Conservation (phyloP, 2,329 filamentous ascomycete genomes). For the Fusarium pseudograminearum region DNA sequence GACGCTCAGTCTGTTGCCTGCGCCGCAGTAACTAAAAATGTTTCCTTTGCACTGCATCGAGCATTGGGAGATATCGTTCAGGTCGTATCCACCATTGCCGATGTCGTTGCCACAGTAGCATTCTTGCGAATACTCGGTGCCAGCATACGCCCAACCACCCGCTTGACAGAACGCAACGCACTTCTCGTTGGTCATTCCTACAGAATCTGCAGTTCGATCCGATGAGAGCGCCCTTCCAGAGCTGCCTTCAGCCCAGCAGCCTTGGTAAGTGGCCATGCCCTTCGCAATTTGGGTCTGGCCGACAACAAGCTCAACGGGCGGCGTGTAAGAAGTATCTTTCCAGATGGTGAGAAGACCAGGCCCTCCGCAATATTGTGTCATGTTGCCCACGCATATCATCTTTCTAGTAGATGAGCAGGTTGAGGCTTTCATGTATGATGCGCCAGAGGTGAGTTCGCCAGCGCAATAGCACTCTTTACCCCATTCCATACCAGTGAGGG, state of each 20-base stretch:
- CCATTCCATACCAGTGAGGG: constrained; percentile 40
- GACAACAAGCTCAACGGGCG: constrained; percentile 30
- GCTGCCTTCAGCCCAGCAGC: constrained; percentile 35
- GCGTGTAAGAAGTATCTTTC: constrained; percentile 41
- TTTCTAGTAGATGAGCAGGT: constrained; percentile 31
- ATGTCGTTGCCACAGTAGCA: constrained; percentile 51
- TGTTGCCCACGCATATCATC: constrained; percentile 39
- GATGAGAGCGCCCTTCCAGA: constrained; percentile 35
- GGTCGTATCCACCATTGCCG: constrained; percentile 26
- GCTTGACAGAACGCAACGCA: constrained; percentile 49
- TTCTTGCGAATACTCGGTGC: constrained; percentile 52
- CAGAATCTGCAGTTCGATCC: constrained; percentile 19
- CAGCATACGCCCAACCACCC: constrained; percentile 51
- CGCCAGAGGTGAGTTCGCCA: constrained; percentile 20
- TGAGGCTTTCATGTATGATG: constrained; percentile 35
- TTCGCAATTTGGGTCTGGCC: constrained; percentile 36
- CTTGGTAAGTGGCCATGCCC: constrained; percentile 34
- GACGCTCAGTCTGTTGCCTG: constrained; percentile 40
- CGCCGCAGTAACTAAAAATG: constrained; percentile 43
- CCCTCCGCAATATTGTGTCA: constrained; percentile 43
- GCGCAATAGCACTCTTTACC: constrained; percentile 42
- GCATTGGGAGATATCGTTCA: constrained; percentile 40
- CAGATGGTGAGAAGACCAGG: constrained; percentile 37
- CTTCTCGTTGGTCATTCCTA: constrained; percentile 46
- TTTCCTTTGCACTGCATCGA: constrained; percentile 47